Evolutionary conservation across 1,139 yeast genomes (phyloP), one percentile per base, ranked within the genome.

Genomic region (Suhomyces choctaworum): DNA sequence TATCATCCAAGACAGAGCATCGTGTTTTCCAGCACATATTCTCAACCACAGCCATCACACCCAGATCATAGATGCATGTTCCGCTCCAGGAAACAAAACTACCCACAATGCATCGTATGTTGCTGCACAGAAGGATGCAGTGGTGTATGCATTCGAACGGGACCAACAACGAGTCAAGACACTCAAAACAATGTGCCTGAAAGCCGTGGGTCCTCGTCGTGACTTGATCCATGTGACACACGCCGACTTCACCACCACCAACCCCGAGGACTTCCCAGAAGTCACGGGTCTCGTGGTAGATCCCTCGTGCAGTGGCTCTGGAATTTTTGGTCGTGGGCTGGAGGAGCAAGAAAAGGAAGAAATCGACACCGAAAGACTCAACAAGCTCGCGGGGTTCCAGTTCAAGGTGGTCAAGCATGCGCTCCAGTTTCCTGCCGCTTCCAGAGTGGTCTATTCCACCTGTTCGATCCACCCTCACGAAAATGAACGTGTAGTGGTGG

Each of bases 11-110:
- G 98, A 92, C 55, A 69, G 98, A 32, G 97, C 97, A 0, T 89
- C 97, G 3, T 92, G 98, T 58, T 88, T 92, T 54, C 99, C 99
- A 0, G 96, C 95, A 0, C 81, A 80, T 40, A 89, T 94, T 16
- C 62, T 92, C 34, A 69, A 76, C 43, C 47, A 53, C 32, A 66
- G 64, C 36, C 43, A 54, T 1, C 73, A 67, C 30, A 78, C 72
- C 39, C 62, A 70, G 31, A 77, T 89, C 6, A 85, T 92, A 27
- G 99, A 92, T 62, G 86, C 97, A 1, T 90, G 97, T 62, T 89
- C 98, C 2, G 98, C 99, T 0, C 99, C 99, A 2, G 99, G 99
- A 5, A 92, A 92, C 60, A 94, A 92, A 58, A 92, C 99, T 0
- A 87, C 97, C 0, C 97, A 90, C 61, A 66, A 83, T 19, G 96